A percentile compares a stretch with the other conserved stretches of the same genome.
Conservation (phyloP, 257 asterid genomes). For the Dorcoceras hygrometricum region DNA sequence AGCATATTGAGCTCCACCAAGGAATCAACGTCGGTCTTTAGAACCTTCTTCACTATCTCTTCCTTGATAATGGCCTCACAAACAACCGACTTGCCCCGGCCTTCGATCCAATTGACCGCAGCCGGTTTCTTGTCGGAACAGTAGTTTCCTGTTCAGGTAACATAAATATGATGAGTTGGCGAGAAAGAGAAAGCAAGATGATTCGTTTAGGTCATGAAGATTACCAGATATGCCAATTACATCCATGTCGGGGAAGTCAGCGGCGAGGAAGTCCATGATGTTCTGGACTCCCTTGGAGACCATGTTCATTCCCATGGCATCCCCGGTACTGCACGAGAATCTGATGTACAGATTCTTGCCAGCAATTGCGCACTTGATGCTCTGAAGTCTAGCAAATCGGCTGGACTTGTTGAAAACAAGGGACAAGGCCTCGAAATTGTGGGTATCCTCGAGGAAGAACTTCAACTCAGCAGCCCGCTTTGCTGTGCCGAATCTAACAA, state of each 20-base stretch:
- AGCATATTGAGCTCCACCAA: slow-evolving; percentile 44
- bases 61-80: slow-evolving; percentile 38
- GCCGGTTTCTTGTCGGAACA: slow-evolving; percentile 48
- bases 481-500: slow-evolving; percentile 36
- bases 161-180: not conserved
- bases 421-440: slow-evolving; percentile 36
- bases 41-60: slow-evolving; percentile 36
- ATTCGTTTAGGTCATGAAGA: not conserved
- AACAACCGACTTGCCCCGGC: slow-evolving; percentile 42
- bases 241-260: slow-evolving; percentile 47
- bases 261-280: slow-evolving; percentile 31
- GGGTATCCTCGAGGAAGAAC: slow-evolving; percentile 39
- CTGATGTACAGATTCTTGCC: slow-evolving; percentile 44
- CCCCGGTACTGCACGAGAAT: slow-evolving; percentile 45
- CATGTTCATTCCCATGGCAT: slow-evolving; percentile 57
- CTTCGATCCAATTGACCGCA: slow-evolving; percentile 46
- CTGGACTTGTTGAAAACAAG: slow-evolving; percentile 44
- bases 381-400: slow-evolving; percentile 43
- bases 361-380: slow-evolving; percentile 41
- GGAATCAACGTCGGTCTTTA: slow-evolving; percentile 38
- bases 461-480: slow-evolving; percentile 42
- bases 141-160: slow-evolving; percentile 28
- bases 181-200: not conserved
- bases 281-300: slow-evolving; percentile 48
- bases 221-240: slow-evolving; percentile 45